A percentile compares a stretch with the other conserved stretches of the same genome.
Evolutionary conservation across 169 alveolate genomes (phyloP).

Genomic region (Eimeria acervulina): DNA sequence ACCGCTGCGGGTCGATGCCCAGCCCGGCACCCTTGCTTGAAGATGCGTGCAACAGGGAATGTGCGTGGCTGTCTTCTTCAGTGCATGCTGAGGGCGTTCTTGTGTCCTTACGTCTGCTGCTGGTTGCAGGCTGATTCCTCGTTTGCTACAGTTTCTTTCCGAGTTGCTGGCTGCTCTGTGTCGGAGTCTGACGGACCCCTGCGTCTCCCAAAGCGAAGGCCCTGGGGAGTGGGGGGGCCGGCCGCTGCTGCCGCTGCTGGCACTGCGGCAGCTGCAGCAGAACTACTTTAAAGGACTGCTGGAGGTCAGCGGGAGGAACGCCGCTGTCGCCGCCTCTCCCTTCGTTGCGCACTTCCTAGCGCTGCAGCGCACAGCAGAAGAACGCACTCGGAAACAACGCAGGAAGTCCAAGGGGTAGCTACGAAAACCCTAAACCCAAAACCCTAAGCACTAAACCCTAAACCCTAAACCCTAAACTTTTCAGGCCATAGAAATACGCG

Average conservation of each 20-base stretch:
- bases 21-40: too few relatives aligned
- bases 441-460: not conserved
- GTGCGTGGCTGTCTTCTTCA: not conserved
- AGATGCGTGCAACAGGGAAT: not conserved
- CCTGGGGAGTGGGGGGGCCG: constrained; percentile 72
- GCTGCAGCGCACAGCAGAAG: constrained; percentile 58
- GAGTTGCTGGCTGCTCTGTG: constrained; percentile 32
- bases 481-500: too few relatives aligned
- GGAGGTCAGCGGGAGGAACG: not conserved
- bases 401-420: constrained; percentile 30
- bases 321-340: not conserved
- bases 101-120: not conserved
- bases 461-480: too few relatives aligned
- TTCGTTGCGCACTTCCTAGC: constrained; percentile 30
- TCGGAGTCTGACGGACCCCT: constrained; percentile 53
- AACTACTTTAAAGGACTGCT: not conserved
- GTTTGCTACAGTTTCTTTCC: constrained; percentile 69
- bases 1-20: too few relatives aligned
- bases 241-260: constrained; percentile 73
- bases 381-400: constrained; percentile 39
- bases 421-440: too few relatives aligned
- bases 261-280: constrained; percentile 76
- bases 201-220: constrained; percentile 61
- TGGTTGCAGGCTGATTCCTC: constrained; percentile 68
- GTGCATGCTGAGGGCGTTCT: not conserved